Evolutionary conservation across 73 alveolate genomes (phyloP), one percentile per base, ranked within the genome.

Genomic region (Paramecium sonneborni): DNA sequence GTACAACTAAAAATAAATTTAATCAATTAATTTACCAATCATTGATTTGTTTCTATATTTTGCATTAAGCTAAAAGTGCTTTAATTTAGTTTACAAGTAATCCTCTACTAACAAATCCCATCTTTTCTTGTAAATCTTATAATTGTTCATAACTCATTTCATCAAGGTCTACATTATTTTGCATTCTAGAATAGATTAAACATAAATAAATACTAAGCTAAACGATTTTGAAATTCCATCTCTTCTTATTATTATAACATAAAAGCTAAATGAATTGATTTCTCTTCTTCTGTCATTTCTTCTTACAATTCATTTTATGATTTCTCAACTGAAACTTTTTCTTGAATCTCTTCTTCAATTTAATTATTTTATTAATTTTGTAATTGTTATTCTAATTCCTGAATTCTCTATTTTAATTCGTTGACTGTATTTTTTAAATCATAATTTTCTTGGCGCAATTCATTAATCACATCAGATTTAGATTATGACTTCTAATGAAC

Each of bases 261-360:
- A 10, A 79, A 34, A 10, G 90, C 90, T 21, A 79, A 44, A 30
- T 79, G 48, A 11, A 79, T 23, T 23, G 90, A 79, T 43, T 23
- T 26, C 14, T 79, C 90, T 39, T 79, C 90, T 44, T 79, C 90
- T 12, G 90, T 79, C 87, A 74, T 74, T 74, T 74, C 84, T 3
- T 30, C 84, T 26, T 62, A 26, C 5, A 72, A 32, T 72, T 72
- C 52, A 67, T 67, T 67, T 15, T 38, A 34, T 1, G 12, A 30
- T 35, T 72, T 72, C 30, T 72, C 86, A 35, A 72, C 57, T 32
- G 55, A 72, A 72, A 72, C 44, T 28, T 30, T 3, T 21, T 38
- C 57, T 15, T 72, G 35, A 28, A 32, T 38, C 26, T 72, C 86
- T 72, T 72, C 55, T 34, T 35, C 57, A 2, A 38, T 15, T 35